Base-by-base conservation (phyloP, 257 asterid genomes). In the Ophiorrhiza pumila region DNA sequence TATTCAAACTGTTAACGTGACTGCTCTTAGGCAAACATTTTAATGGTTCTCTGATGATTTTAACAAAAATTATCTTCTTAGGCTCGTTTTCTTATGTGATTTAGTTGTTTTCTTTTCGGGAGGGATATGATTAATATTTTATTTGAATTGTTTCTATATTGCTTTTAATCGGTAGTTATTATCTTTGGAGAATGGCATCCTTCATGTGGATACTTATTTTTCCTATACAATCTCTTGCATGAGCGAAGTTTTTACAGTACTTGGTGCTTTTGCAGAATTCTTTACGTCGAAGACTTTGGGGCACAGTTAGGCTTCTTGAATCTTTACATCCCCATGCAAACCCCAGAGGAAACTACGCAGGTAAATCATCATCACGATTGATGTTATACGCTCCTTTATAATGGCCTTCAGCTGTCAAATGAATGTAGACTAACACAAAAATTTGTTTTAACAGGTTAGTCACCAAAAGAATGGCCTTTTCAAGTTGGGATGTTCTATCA, bases 271-370 rank as follows among this genome's bases (percentile, higher is more conserved):
- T 83, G 89, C 93, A 95, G 98, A 78, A 59, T 83, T 81, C 86
- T 71, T 79, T 83, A 79, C 46, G 79, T 71, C 84, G 88, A 83
- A 90, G 97, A 76, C 91, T 90, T 62, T 95, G 99, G 99, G 92
- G 90, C 45, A 93, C 97, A 25, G 83, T 90, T 77, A 86, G 86
- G 87, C 85, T 72, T 76, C 92, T 95, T 73, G 92, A 90, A 76
- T 76, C 93, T 58, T 63, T 95, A 67, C 93, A 87, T 71, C 92
- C 98, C 43, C 80, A 83, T 81, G 95, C 98, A 52, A 87, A 92
- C 83, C 91, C 91, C 23, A 84, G 96, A 82, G 92, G 80, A 78
- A 78, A 84, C 79, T 95, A 90, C 85, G 86, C 87, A 83, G 97
- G 99, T 95, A 84, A 85, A 88, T 84, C 82, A 71, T 52, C 80